Evolutionary conservation across 2,329 filamentous ascomycete genomes (phyloP), one percentile per base, ranked within the genome.

Genomic region (Xylariomycetidae sp.): DNA sequence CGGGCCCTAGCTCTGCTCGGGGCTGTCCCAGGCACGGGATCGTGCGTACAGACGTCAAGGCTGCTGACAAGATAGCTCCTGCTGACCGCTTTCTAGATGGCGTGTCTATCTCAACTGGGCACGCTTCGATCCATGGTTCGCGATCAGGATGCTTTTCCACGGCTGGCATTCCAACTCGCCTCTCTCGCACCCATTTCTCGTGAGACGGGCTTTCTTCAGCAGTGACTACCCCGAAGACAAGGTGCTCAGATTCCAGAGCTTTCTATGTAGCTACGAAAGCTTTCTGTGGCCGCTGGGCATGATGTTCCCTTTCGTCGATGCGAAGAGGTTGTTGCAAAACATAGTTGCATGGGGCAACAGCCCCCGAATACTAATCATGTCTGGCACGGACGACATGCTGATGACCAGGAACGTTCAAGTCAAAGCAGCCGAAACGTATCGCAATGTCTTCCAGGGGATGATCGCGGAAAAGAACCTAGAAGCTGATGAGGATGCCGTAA

Each of bases 231-330:
- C 66, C 0, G 51, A 59, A 5, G 41, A 51, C 2, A 52, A 64
- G 5, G 59, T 74, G 2, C 31, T 51, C 3, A 51, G 57, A 3
- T 68, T 77, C 33, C 63, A 68, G 42, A 44, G 48, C 2, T 57
- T 60, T 4, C 56, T 70, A 37, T 61, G 60, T 16, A 58, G 62
- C 4, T 78, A 72, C 40, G 72, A 77, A 46, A 69, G 63, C 40
- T 70, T 71, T 46, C 45, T 64, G 19, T 77, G 71, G 72, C 64
- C 70, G 0, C 36, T 70, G 22, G 66, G 67, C 32, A 69, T 73
- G 57, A 58, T 71, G 37, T 47, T 41, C 19, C 52, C 58, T 3
- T 72, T 74, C 41, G 58, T 64, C 8, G 58, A 62, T 11, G 58
- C 61, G 1, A 37, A 52, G 22, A 61, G 56, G 12, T 52, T 75